A percentile compares a stretch with the other conserved stretches of the same genome.
These are phyloP conservation scores for Boletus fagicola DNA, from an alignment of 768 basidiomycete genomes.

Conservation along the genomic window DNA sequence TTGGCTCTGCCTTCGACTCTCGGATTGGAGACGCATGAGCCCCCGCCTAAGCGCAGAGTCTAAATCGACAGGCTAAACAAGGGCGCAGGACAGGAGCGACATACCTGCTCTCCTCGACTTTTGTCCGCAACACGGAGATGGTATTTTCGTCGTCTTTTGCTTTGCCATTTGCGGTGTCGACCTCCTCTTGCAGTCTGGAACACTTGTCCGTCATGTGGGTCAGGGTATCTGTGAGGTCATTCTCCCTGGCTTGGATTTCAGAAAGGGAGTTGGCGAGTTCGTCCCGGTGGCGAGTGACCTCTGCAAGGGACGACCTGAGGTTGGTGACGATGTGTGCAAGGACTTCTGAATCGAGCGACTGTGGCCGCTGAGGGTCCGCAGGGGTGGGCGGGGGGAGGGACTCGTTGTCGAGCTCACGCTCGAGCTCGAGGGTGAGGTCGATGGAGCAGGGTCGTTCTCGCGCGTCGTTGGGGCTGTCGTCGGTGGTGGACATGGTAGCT, in stretches of 20 bases:
- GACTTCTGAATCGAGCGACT: slow-evolving; percentile 69
- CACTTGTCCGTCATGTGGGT: slow-evolving; percentile 66
- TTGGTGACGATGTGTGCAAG: slow-evolving; percentile 75
- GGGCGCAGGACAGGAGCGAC: slow-evolving; percentile 13
- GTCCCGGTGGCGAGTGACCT: slow-evolving; percentile 70
- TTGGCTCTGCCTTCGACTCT: slow-evolving; percentile 63
- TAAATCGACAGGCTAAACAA: slow-evolving; percentile 5
- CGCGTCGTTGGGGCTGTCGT: slow-evolving; percentile 19
- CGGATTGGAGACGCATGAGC: slow-evolving; percentile 82
- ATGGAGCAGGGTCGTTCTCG: slow-evolving; percentile 50
- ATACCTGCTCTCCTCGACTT: slow-evolving; percentile 85
- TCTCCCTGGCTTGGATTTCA: slow-evolving; percentile 51
- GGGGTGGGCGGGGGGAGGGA: slow-evolving; percentile 52
- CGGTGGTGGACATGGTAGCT: slow-evolving; percentile 31
- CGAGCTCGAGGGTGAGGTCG: slow-evolving; percentile 77
- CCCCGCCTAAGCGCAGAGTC: slow-evolving; percentile 54
- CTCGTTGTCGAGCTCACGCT: slow-evolving; percentile 69
- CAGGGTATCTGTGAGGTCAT: slow-evolving; percentile 60
- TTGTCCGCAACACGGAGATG: slow-evolving; percentile 70
- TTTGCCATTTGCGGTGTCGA: slow-evolving; percentile 49
- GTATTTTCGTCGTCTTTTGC: slow-evolving; percentile 74
- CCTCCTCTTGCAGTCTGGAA: slow-evolving; percentile 53
- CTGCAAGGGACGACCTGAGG: slow-evolving; percentile 61
- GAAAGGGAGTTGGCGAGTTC: slow-evolving; percentile 55
- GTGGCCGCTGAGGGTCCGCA: slow-evolving; percentile 34